These are phyloP conservation scores for Dillenia turbinata DNA, from an alignment of 164 flowering plant species.

Conservation along the genomic window DNA sequence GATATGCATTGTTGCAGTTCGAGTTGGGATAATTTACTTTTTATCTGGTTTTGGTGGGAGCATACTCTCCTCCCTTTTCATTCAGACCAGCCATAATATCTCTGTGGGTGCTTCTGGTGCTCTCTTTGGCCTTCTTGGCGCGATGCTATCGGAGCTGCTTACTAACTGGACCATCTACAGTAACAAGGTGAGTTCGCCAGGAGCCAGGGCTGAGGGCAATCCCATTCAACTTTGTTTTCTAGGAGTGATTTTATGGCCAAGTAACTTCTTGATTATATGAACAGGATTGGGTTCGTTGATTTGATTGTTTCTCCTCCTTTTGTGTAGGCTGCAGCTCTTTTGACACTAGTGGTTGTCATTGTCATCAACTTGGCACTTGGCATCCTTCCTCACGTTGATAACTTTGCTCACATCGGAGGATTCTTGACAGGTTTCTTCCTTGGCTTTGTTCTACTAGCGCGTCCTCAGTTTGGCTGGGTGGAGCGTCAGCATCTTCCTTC, in stretches of 20 bases:
- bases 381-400: constrained; percentile 74
- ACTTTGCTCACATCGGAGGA: constrained; percentile 87
- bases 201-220: too few species aligned
- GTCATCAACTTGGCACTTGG: constrained; percentile 75
- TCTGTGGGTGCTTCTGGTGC: constrained; percentile 94
- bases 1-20: constrained; percentile 38
- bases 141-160: constrained; percentile 83
- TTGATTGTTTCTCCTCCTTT: background rate
- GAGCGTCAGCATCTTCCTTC: constrained; percentile 43
- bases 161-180: constrained; percentile 80
- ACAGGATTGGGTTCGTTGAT: background rate
- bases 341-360: constrained; percentile 60
- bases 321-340: constrained; percentile 61
- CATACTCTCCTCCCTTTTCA: constrained; percentile 59
- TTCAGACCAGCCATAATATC: constrained; percentile 32
- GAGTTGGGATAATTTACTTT: constrained; percentile 63
- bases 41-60: constrained; percentile 82
- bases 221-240: too few species aligned
- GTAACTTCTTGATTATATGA: too few species aligned
- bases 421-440: constrained; percentile 76
- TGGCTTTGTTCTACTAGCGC: constrained; percentile 67
- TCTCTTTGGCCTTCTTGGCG: constrained; percentile 87
- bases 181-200: constrained; percentile 43
- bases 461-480: constrained; percentile 78
- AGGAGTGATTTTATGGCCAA: too few species aligned